Conservation (phyloP, 106 monocot genomes). For the Xerophyta viscosa region DNA sequence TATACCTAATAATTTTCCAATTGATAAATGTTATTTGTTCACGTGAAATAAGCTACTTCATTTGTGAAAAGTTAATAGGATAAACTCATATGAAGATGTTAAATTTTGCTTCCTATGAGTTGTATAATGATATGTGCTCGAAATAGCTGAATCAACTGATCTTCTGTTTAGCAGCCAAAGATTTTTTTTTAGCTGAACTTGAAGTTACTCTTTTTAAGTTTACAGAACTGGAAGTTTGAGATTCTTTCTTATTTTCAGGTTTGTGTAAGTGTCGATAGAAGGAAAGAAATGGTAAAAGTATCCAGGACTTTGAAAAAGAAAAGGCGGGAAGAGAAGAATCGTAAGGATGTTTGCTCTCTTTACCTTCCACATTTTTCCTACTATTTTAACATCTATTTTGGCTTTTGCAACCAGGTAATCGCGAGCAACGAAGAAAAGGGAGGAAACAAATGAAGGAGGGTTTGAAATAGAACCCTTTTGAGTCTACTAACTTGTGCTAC, state of each 20-base stretch:
- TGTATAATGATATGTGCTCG: too few relatives aligned
- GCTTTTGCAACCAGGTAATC: slow-evolving; percentile 21
- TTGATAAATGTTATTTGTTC: too few relatives aligned
- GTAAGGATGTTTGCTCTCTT: slow-evolving; percentile 16
- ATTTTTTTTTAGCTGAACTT: too few relatives aligned
- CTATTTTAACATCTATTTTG: neutral
- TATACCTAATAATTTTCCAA: too few relatives aligned
- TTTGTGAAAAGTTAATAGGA: too few relatives aligned
- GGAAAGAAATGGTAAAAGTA: slow-evolving; percentile 34
- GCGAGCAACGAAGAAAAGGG: slow-evolving; percentile 48
- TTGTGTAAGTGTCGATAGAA: slow-evolving; percentile 48
- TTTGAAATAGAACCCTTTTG: too few relatives aligned
- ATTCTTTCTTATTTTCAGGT: slow-evolving; percentile 29
- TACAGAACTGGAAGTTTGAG: neutral
- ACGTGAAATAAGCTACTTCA: too few relatives aligned
- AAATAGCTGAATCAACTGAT: too few relatives aligned
- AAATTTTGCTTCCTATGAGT: too few relatives aligned
- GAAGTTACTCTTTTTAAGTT: neutral
- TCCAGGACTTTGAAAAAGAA: slow-evolving; percentile 51
- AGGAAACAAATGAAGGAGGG: slow-evolving; percentile 41
- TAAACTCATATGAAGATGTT: too few relatives aligned
- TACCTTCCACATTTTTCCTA: neutral
- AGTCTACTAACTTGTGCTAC: too few relatives aligned
- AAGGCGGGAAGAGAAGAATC: slow-evolving; percentile 49
- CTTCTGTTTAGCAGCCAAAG: too few relatives aligned